Base-by-base conservation (phyloP, 345 rosid genomes). In the Arabidopsis suecica region DNA sequence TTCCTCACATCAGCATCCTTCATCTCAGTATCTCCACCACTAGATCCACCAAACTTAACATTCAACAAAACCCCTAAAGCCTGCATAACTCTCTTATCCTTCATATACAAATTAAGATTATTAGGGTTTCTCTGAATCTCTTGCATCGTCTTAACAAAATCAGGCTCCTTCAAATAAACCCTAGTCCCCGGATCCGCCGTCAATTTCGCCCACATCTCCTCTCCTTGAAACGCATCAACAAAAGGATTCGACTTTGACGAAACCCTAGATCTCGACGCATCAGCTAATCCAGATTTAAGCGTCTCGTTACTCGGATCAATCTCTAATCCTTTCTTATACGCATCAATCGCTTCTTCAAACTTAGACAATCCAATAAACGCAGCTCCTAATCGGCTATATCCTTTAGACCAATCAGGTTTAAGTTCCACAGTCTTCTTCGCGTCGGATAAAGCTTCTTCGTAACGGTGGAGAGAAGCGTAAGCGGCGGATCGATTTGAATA, bases 401-500 rank as follows among this genome's bases (percentile, higher is more conserved):
- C 99, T 74, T 95, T 95, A 32, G 97, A 65, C 99, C 97, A 95
- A 73, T 90, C 93, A 6, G 96, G 92, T 77, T 90, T 92, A 75
- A 95, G 88, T 65, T 92, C 97, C 25, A 95, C 90, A 37, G 99
- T 95, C 82, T 87, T 95, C 83, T 92, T 80, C 3, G 99, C 97
- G 28, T 95, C 99, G 32, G 56, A 54, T 14, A 92, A 78, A 6
- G 99, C 99, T 1, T 85, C 92, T 32, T 85, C 50, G 81, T 84
- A 95, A 25, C 82, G 76, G 71, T 84, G 79, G 50, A 95, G 90
- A 18, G 99, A 95, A 18, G 99, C 97, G 69, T 86, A 69, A 25
- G 99, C 86, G 1, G 99, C 99, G 55, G 97, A 95, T 79, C 99
- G 85, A 65, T 95, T 95, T 30, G 99, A 95, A 63, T 88, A 92